Percentiles rank a stretch among this genome's conserved stretches.
Conservation (phyloP, 2,329 filamentous ascomycete genomes). For the Trichoderma atrobrunneum region DNA sequence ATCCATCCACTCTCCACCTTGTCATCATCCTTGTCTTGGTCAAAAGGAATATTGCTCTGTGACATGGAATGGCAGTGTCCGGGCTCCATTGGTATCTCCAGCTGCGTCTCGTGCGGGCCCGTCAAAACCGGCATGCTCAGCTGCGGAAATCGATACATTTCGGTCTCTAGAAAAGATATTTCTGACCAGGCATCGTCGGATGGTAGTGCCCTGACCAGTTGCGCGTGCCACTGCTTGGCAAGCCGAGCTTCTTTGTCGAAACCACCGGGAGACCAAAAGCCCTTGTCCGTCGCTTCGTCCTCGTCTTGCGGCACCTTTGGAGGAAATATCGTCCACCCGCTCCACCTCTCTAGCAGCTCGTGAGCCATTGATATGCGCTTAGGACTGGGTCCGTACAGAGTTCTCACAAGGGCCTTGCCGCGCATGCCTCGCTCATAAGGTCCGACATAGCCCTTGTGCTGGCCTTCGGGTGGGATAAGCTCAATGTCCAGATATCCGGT, state of each 20-base stretch:
- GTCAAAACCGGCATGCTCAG: constrained; percentile 35
- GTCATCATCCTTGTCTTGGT: constrained; percentile 25
- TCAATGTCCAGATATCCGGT: constrained; percentile 34
- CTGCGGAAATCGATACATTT: constrained; percentile 29
- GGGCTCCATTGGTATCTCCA: constrained; percentile 31
- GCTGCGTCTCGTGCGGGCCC: constrained; percentile 32
- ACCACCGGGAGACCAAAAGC: constrained; percentile 41
- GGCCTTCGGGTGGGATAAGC: constrained; percentile 33
- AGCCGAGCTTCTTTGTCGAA: constrained; percentile 34
- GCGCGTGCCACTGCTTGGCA: constrained; percentile 30
- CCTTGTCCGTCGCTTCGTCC: constrained; percentile 32
- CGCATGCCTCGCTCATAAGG: constrained; percentile 36
- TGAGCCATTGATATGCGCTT: constrained; percentile 36
- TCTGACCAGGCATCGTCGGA: constrained; percentile 16
- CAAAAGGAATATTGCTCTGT: constrained; percentile 31
- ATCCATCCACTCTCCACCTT: constrained; percentile 47
- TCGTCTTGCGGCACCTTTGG: constrained; percentile 30
- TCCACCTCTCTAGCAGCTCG: constrained; percentile 43
- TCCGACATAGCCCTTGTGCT: constrained; percentile 35
- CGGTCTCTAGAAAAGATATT: constrained; percentile 29
- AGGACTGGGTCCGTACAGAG: constrained; percentile 43
- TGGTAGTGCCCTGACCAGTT: constrained; percentile 24
- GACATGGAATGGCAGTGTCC: constrained; percentile 29
- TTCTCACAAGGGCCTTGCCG: constrained; percentile 35
- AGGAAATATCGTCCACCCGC: constrained; percentile 40